A percentile compares a stretch with the other conserved stretches of the same genome.
Conservation (phyloP, 805 yeast genomes). For the Cyberlindnera maritima region DNA sequence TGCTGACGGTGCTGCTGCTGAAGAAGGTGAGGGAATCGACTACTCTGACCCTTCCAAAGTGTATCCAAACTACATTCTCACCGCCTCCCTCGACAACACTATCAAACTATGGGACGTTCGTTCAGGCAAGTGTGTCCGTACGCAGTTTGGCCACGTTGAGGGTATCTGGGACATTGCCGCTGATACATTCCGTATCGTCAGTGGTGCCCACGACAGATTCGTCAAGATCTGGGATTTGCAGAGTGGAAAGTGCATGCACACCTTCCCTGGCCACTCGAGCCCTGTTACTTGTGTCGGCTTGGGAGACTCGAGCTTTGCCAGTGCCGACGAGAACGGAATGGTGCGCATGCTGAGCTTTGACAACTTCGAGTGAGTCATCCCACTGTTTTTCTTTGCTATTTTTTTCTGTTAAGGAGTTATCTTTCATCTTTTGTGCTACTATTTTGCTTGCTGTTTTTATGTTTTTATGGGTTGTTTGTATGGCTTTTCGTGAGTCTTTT, state of each 20-base stretch:
- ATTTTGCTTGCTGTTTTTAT: neutral
- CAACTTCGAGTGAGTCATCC: constrained; percentile 21
- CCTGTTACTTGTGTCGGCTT: constrained; percentile 75
- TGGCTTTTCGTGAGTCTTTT: neutral
- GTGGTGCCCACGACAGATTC: constrained; percentile 90
- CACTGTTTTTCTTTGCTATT: neutral
- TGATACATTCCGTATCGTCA: constrained; percentile 89
- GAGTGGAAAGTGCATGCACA: constrained; percentile 90
- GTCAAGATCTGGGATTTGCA: constrained; percentile 96
- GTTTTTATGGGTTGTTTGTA: neutral
- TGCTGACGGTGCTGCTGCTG: constrained; percentile 19
- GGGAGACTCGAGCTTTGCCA: constrained; percentile 85
- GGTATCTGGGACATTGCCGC: constrained; percentile 98
- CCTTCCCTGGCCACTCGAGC: constrained; percentile 69
- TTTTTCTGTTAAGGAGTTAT: neutral
- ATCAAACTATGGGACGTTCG: constrained; percentile 88
- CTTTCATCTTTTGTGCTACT: too few relatives aligned
- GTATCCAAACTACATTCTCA: constrained; percentile 78
- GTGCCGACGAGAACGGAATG: constrained; percentile 85
- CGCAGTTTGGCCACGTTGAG: constrained; percentile 97
- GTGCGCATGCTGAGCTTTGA: constrained; percentile 86
- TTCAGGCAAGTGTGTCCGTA: constrained; percentile 84
- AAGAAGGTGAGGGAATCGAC: constrained; percentile 28
- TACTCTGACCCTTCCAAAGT: constrained; percentile 29
- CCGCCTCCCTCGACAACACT: constrained; percentile 90